Conservation (phyloP, 805 yeast species). For the Limtongia smithiae region DNA sequence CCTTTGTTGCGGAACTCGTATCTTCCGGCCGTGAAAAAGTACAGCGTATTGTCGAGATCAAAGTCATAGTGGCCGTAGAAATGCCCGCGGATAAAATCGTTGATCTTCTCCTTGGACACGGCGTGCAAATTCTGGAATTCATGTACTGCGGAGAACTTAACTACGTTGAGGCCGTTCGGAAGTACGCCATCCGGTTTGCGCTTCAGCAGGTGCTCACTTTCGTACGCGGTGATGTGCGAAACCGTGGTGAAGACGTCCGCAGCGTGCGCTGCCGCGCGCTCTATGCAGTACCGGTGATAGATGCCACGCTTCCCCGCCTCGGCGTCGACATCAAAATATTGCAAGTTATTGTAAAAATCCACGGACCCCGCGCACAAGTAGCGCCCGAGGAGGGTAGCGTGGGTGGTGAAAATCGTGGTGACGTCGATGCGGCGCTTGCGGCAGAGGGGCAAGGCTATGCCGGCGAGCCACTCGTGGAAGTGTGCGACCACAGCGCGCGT, state of each 20-base stretch:
- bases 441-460: conserved; percentile 89
- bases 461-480: conserved; percentile 98
- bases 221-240: conserved; percentile 95
- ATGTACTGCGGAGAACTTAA: conserved; percentile 94
- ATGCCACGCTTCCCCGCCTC: conserved; percentile 98
- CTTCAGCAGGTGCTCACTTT: conserved; percentile 85
- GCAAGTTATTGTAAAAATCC: conserved; percentile 89
- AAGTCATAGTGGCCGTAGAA: conserved; percentile 96
- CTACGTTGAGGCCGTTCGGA: conserved; percentile 94
- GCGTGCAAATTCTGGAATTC: conserved; percentile 98
- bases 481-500: conserved; percentile 89
- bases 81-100: conserved; percentile 94
- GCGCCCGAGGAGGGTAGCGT: conserved; percentile 92
- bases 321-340: conserved; percentile 87
- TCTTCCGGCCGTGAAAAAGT: conserved; percentile 95
- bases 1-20: conserved; percentile 97
- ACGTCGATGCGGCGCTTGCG: conserved; percentile 88
- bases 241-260: conserved; percentile 98
- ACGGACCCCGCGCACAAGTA: conserved; percentile 95
- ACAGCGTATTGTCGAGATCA: conserved; percentile 87
- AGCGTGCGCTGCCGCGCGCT: conserved; percentile 91
- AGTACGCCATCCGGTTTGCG: conserved; percentile 97
- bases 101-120: conserved; percentile 80
- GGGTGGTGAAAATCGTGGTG: conserved; percentile 94
- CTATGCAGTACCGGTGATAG: conserved; percentile 94